A percentile compares a stretch with the other conserved stretches of the same genome.
Conservation (phyloP, 345 rosid species). For the Aquilaria malaccensis region DNA sequence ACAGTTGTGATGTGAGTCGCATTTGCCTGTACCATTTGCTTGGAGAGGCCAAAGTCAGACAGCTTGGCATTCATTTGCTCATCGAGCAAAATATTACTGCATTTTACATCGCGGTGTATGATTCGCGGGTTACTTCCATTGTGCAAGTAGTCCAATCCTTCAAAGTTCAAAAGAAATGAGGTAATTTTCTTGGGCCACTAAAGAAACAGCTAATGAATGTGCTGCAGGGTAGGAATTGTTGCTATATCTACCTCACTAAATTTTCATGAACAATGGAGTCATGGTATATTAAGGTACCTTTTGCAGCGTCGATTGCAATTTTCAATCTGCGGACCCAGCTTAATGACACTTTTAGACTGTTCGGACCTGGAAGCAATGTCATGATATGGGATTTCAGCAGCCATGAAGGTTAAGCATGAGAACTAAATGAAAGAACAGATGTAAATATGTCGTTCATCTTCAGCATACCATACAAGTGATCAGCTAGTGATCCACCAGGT, state of each 20-base stretch:
- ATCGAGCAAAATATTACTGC: constrained; percentile 82
- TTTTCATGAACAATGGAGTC: background rate
- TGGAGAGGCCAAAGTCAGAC: constrained; percentile 74
- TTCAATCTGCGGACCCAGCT: constrained; percentile 92
- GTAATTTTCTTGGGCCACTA: background rate
- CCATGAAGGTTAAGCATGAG: background rate
- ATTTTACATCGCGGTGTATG: constrained; percentile 83
- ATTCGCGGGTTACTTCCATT: constrained; percentile 81
- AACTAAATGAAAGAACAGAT: background rate
- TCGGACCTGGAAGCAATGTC: constrained; percentile 36
- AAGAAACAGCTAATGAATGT: background rate
- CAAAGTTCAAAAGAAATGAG: constrained; percentile 17
- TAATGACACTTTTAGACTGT: constrained; percentile 44
- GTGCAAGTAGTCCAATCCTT: constrained; percentile 90
- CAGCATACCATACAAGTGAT: constrained; percentile 74
- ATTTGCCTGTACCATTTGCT: constrained; percentile 60
- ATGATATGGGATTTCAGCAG: background rate
- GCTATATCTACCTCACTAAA: background rate
- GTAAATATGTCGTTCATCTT: background rate
- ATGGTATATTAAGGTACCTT: constrained; percentile 37
- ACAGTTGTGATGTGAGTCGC: constrained; percentile 87
- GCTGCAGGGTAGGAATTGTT: background rate
- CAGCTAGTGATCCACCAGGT: constrained; percentile 79
- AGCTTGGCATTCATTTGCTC: constrained; percentile 80
- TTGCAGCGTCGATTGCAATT: constrained; percentile 89